These are phyloP conservation scores for Penicillium sp. DNA, from an alignment of 2,329 filamentous ascomycete genomes.

Conservation along the genomic window DNA sequence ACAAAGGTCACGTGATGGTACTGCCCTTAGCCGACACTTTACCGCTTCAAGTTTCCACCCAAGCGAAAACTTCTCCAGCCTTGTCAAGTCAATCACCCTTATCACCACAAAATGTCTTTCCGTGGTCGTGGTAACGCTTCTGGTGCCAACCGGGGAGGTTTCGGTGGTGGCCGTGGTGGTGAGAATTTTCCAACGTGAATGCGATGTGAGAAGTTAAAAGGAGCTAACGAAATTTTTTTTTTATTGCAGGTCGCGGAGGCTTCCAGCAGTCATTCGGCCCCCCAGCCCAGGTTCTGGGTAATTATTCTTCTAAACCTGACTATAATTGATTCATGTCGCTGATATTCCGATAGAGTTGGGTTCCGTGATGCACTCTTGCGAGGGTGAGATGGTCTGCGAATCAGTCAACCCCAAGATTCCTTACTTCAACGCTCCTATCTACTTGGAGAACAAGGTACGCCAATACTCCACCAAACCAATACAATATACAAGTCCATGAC, in stretches of 20 bases:
- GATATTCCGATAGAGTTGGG: slow-evolving; percentile 71
- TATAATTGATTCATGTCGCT: slow-evolving; percentile 25
- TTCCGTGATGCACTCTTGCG: slow-evolving; percentile 87
- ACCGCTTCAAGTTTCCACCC: slow-evolving; percentile 48
- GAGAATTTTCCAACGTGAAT: slow-evolving; percentile 19
- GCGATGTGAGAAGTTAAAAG: slow-evolving; percentile 10
- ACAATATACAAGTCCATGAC: background rate
- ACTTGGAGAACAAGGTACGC: slow-evolving; percentile 91
- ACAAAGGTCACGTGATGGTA: slow-evolving; percentile 30
- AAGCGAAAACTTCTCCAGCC: slow-evolving; percentile 41
- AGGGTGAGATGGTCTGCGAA: slow-evolving; percentile 97
- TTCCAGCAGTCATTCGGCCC: slow-evolving; percentile 64
- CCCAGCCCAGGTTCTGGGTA: slow-evolving; percentile 61
- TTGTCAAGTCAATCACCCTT: slow-evolving; percentile 30
- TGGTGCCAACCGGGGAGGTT: slow-evolving; percentile 55
- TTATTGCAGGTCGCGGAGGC: slow-evolving; percentile 58
- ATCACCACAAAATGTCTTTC: slow-evolving; percentile 60
- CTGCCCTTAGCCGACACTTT: slow-evolving; percentile 43
- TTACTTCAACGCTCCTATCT: slow-evolving; percentile 98
- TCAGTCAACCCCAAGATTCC: slow-evolving; percentile 94
- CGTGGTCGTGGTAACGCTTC: slow-evolving; percentile 55
- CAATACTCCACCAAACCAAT: background rate
- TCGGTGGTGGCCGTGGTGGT: slow-evolving; percentile 45
- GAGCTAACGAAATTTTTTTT: slow-evolving; percentile 40
- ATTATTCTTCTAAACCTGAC: slow-evolving; percentile 17